These are phyloP conservation scores for Vicia faba DNA, from an alignment of 306 rosid genomes.

Conservation along the genomic window DNA sequence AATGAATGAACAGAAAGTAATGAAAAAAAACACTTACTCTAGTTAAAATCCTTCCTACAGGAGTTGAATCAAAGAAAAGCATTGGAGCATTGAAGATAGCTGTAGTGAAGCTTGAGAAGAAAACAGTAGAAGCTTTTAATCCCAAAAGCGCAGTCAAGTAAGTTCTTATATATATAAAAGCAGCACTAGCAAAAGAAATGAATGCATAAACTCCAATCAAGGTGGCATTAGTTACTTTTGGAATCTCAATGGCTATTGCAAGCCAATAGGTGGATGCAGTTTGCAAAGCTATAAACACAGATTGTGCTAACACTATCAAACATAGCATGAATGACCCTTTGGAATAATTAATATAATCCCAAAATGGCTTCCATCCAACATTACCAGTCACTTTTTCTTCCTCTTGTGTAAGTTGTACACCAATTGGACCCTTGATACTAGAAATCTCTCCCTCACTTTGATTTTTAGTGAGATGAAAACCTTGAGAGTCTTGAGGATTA, in stretches of 20 bases:
- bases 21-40: constrained; percentile 49
- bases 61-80: constrained; percentile 84
- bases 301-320: constrained; percentile 33
- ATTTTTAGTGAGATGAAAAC: constrained; percentile 7
- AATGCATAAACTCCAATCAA: constrained; percentile 61
- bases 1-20: neutral
- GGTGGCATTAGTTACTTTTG: constrained; percentile 45
- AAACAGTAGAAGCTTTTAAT: constrained; percentile 70
- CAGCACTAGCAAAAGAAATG: constrained; percentile 53
- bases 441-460: constrained; percentile 44
- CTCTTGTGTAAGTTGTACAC: constrained; percentile 65
- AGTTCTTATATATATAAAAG: constrained; percentile 52
- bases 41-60: constrained; percentile 76
- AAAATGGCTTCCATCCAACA: constrained; percentile 69
- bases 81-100: constrained; percentile 84
- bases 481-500: constrained; percentile 1
- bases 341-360: constrained; percentile 60
- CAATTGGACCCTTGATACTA: constrained; percentile 35
- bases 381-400: constrained; percentile 72
- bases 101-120: constrained; percentile 60
- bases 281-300: constrained; percentile 54
- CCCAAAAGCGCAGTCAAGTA: constrained; percentile 55
- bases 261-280: constrained; percentile 66
- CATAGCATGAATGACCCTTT: constrained; percentile 45
- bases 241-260: constrained; percentile 62